These are phyloP conservation scores for Claviceps humidiphila DNA, from an alignment of 2,329 filamentous ascomycete genomes.

Conservation along the genomic window DNA sequence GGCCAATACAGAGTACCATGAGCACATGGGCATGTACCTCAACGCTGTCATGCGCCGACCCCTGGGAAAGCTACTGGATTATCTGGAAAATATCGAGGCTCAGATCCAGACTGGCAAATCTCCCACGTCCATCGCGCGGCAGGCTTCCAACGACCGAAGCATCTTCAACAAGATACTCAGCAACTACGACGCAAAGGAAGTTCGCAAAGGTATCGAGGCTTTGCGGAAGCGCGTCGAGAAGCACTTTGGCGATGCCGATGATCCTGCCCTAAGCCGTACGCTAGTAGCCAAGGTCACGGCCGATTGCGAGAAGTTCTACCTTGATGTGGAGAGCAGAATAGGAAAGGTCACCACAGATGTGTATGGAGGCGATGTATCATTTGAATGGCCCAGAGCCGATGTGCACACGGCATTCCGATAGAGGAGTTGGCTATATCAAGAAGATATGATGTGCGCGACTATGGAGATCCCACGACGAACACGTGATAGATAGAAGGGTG, in stretches of 20 bases:
- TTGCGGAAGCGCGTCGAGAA: constrained; percentile 90
- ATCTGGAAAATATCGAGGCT: constrained; percentile 77
- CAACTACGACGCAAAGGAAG: constrained; percentile 69
- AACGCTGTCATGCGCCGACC: constrained; percentile 79
- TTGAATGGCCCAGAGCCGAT: constrained; percentile 53
- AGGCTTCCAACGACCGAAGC: constrained; percentile 69
- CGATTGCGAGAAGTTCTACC: constrained; percentile 51
- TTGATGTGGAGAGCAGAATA: constrained; percentile 47
- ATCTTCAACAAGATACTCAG: constrained; percentile 79
- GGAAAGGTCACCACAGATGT: constrained; percentile 46
- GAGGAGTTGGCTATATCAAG: background rate
- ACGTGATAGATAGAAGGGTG: background rate
- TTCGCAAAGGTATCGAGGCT: constrained; percentile 79
- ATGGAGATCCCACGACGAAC: background rate
- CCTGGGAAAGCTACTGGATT: constrained; percentile 80
- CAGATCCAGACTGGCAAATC: constrained; percentile 48
- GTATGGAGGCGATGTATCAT: constrained; percentile 50
- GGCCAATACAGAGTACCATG: constrained; percentile 63
- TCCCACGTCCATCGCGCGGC: constrained; percentile 53
- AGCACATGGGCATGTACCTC: constrained; percentile 81
- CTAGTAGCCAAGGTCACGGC: constrained; percentile 44
- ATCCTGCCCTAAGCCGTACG: constrained; percentile 48
- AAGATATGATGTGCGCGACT: background rate
- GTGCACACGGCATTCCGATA: constrained; percentile 44
- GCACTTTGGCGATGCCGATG: constrained; percentile 85